phyloP scores from a whole-genome alignment of 169 alveolate species.

The Besnoitia besnoiti region DNA sequence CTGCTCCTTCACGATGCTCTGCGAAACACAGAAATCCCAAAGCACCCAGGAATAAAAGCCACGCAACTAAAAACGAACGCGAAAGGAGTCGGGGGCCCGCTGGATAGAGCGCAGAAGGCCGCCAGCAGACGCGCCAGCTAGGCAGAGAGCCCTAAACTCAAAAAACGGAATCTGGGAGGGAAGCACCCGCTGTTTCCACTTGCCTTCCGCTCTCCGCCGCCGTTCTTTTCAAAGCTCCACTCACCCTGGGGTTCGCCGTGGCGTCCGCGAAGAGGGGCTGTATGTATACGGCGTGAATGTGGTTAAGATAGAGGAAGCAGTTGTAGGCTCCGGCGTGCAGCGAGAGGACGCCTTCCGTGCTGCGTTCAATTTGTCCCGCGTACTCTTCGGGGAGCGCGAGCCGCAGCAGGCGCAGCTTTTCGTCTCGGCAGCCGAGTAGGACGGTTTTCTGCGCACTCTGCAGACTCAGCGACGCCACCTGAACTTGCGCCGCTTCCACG shows the following conservation, averaged over 20 bases:
- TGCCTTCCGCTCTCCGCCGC: background rate
- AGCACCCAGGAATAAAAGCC: too few relatives aligned
- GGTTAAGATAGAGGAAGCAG: slow-evolving; percentile 1
- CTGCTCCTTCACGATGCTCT: background rate
- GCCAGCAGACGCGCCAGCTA: too few relatives aligned
- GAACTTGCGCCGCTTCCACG: background rate
- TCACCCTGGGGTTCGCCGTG: background rate
- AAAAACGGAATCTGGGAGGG: background rate
- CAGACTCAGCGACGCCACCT: background rate
- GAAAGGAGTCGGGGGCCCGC: too few relatives aligned
- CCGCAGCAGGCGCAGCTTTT: slow-evolving; percentile 1
- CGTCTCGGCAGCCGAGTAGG: slow-evolving; percentile 21
- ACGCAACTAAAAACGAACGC: too few relatives aligned
- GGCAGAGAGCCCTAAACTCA: too few relatives aligned
- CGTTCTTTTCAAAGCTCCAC: too few relatives aligned
- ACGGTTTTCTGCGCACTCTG: background rate
- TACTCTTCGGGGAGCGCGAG: background rate
- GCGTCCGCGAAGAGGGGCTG: slow-evolving; percentile 27
- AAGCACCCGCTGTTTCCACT: background rate
- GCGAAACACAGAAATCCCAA: too few relatives aligned
- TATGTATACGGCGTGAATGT: background rate
- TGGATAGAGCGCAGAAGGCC: too few relatives aligned
- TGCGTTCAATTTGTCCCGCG: background rate
- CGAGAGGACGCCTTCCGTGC: background rate
- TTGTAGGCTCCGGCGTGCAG: background rate